phyloP scores from a whole-genome alignment of 2,329 filamentous ascomycete species.

The Ophiostoma novo-ulmi region DNA sequence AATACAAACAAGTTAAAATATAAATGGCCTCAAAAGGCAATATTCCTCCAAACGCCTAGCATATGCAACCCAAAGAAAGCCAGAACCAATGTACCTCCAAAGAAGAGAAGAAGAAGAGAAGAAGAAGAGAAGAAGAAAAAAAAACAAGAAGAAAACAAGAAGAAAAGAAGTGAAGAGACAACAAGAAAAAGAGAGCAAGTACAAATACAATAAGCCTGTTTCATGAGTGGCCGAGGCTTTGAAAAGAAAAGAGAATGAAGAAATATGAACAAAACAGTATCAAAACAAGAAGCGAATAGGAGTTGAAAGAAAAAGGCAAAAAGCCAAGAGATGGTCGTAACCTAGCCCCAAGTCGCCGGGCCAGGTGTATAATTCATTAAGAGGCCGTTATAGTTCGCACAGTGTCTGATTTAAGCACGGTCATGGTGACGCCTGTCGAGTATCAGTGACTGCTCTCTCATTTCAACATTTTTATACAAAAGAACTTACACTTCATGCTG shows the following conservation, averaged over 20 bases:
- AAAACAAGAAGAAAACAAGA: neutral
- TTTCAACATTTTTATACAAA: neutral
- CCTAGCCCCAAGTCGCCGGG: neutral
- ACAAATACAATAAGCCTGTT: conserved; percentile 13
- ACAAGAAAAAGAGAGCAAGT: neutral
- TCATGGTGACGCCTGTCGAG: neutral
- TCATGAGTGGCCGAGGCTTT: neutral
- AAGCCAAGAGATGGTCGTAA: neutral
- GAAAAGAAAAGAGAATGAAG: neutral
- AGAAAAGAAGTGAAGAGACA: neutral
- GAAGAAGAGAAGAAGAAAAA: neutral
- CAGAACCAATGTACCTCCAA: neutral
- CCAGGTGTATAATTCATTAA: neutral
- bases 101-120: neutral
- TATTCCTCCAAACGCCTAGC: neutral
- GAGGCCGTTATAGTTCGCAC: neutral
- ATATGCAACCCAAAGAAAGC: conserved; percentile 3
- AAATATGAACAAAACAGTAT: neutral
- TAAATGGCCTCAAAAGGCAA: neutral
- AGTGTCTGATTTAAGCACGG: neutral
- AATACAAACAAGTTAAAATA: neutral
- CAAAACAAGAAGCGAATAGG: neutral
- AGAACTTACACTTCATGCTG: conserved; percentile 28
- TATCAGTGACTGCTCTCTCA: neutral
- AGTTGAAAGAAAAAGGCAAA: neutral